Evolutionary conservation across 2,329 filamentous ascomycete species (phyloP).

Genomic region (Diaporthe helianthi): DNA sequence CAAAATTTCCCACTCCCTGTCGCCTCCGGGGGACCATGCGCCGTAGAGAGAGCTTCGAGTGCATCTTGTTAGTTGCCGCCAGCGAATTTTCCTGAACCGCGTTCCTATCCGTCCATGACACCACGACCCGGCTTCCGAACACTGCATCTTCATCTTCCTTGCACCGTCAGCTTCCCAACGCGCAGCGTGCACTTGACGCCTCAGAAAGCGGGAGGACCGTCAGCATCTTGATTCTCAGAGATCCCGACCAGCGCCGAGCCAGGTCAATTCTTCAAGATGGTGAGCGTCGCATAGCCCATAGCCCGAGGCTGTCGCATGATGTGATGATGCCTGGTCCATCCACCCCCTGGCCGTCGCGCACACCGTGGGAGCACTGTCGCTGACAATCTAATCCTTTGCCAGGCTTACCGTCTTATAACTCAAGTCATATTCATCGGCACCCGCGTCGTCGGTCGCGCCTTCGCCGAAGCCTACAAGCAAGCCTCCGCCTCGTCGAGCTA

Average conservation of each 20-base stretch:
- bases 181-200: background rate
- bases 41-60: constrained; percentile 24
- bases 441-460: constrained; percentile 91
- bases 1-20: constrained; percentile 34
- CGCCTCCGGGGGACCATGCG: constrained; percentile 12
- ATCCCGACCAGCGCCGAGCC: background rate
- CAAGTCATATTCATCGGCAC: constrained; percentile 91
- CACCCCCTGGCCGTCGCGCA: background rate
- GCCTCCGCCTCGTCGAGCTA: constrained; percentile 87
- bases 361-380: background rate
- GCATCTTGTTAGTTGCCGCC: constrained; percentile 19
- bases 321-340: background rate
- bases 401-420: constrained; percentile 95
- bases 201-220: background rate
- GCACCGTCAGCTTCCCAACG: background rate
- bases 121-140: constrained; percentile 8
- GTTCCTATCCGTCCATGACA: constrained; percentile 6
- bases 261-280: constrained; percentile 17
- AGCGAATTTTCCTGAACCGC: constrained; percentile 19
- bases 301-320: background rate
- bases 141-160: background rate
- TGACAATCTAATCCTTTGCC: background rate
- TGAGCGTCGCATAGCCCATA: background rate
- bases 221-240: background rate
- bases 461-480: constrained; percentile 94